Conservation (phyloP, 106 monocot genomes). For the Platanthera zijinensis region DNA sequence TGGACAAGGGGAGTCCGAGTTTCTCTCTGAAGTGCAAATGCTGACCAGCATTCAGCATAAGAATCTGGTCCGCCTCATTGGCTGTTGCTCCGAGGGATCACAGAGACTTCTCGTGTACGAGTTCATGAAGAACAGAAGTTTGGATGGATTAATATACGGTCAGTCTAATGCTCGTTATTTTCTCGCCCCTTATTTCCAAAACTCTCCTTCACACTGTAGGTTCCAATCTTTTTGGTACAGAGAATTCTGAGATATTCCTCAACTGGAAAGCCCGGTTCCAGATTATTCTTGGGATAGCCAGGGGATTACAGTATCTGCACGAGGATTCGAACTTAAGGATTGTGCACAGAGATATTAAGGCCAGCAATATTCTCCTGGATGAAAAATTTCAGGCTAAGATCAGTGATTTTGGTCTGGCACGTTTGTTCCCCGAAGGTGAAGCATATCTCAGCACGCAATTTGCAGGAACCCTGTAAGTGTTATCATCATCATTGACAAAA, state of each 20-base stretch:
- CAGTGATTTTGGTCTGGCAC: conserved; percentile 56
- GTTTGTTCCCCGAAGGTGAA: conserved; percentile 56
- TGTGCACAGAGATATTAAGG: conserved; percentile 58
- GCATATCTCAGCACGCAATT: conserved; percentile 46
- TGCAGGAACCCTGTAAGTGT: conserved; percentile 56
- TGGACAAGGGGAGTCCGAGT: conserved; percentile 44
- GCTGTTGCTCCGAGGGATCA: conserved; percentile 41
- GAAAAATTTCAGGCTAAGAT: conserved; percentile 62
- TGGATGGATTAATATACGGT: conserved; percentile 40
- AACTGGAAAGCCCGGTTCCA: conserved; percentile 43
- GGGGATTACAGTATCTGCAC: conserved; percentile 52
- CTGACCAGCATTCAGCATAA: conserved; percentile 53
- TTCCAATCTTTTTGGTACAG: conserved; percentile 11
- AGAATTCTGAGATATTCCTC: conserved; percentile 17
- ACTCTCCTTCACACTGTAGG: not conserved
- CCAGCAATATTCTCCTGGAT: conserved; percentile 57
- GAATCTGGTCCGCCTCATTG: conserved; percentile 40
- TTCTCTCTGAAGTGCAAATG: conserved; percentile 46
- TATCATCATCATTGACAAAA: not conserved
- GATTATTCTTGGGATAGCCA: conserved; percentile 48
- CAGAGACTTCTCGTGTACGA: conserved; percentile 53
- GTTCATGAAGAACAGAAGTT: conserved; percentile 48
- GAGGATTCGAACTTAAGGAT: conserved; percentile 55
- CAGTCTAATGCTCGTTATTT: conserved; percentile 2
- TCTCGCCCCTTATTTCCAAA: not conserved